Conservation (phyloP, 2,329 filamentous ascomycete genomes). For the Aspergillus sp. region DNA sequence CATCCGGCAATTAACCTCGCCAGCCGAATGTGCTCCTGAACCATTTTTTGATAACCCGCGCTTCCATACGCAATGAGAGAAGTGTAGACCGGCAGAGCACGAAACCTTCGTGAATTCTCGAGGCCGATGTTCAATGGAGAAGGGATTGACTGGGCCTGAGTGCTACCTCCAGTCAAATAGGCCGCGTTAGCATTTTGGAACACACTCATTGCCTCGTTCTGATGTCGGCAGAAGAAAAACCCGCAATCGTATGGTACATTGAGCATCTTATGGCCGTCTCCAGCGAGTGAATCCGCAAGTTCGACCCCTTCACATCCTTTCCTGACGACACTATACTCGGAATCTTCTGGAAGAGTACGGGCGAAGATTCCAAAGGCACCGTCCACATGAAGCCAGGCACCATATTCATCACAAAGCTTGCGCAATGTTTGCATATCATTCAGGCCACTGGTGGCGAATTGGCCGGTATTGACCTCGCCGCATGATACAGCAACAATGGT, state of each 20-base stretch:
- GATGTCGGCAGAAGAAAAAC: constrained; percentile 76
- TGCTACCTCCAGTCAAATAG: constrained; percentile 60
- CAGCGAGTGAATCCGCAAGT: constrained; percentile 81
- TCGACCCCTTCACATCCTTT: constrained; percentile 64
- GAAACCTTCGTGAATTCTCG: constrained; percentile 88
- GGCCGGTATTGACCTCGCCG: constrained; percentile 87
- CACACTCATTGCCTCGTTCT: constrained; percentile 58
- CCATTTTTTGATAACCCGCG: constrained; percentile 66
- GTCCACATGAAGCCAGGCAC: constrained; percentile 87
- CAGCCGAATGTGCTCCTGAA: constrained; percentile 70
- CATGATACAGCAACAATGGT: constrained; percentile 79
- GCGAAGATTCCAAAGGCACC: constrained; percentile 87
- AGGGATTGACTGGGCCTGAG: constrained; percentile 53
- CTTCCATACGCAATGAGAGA: constrained; percentile 73
- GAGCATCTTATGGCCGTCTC: constrained; percentile 87
- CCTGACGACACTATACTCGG: constrained; percentile 58
- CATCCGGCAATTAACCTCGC: constrained; percentile 67
- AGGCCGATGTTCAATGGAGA: constrained; percentile 84
- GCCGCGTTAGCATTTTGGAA: constrained; percentile 84
- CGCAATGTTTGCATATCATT: constrained; percentile 65
- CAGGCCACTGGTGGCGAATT: constrained; percentile 64
- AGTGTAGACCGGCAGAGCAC: constrained; percentile 85
- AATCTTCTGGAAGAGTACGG: constrained; percentile 58
- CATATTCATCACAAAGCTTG: constrained; percentile 67
- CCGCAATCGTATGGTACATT: constrained; percentile 95